Evolutionary conservation across 805 yeast genomes (phyloP), one percentile per base, ranked within the genome.

Genomic region (Ogataea ganodermae): DNA sequence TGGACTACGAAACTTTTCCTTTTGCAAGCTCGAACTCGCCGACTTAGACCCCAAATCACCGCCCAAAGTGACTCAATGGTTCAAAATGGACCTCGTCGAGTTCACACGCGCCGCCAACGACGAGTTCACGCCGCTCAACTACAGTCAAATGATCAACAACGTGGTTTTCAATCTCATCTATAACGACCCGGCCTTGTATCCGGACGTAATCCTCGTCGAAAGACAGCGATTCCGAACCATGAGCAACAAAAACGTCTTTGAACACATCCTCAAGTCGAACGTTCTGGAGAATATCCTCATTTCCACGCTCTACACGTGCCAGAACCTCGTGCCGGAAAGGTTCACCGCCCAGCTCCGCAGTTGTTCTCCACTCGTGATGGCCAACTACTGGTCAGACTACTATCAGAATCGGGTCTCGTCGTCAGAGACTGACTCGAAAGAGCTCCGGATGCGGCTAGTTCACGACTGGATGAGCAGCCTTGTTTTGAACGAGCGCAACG

Each of bases 191-290:
- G n/a, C 6, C 5, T 28, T 26, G 6, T 18, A 23, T 0, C 76
- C 80, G 0, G 74, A 74, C 48, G 58, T 72, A 2, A 69, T 79
- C 2, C 56, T 81, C 9, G 64, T 83, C 2, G 89, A 83, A 55
- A 58, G 80, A 47, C 89, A 83, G 59, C 57, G 88, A 32, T 68
- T 75, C 33, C 68, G 87, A 42, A 70, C 80, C 0, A 64, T 63
- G 52, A 77, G 83, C 0, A 66, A 76, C 1, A 66, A 69, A 9
- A 62, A 60, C 14, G 74, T 83, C 1, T 65, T 78, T 4, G 84
- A 81, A 45, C 72, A 74, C 46, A 73, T 82, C 3, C 58, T 81
- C 23, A 71, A 74, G 42, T 74, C 79, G 4, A 82, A 80, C 46
- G 70, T 80, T 18, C 56, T 83, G 27, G 89, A 83, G 56, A 71